These are phyloP conservation scores for Rhododendron henanense DNA, from an alignment of 148 eudicot species.

Conservation along the genomic window DNA sequence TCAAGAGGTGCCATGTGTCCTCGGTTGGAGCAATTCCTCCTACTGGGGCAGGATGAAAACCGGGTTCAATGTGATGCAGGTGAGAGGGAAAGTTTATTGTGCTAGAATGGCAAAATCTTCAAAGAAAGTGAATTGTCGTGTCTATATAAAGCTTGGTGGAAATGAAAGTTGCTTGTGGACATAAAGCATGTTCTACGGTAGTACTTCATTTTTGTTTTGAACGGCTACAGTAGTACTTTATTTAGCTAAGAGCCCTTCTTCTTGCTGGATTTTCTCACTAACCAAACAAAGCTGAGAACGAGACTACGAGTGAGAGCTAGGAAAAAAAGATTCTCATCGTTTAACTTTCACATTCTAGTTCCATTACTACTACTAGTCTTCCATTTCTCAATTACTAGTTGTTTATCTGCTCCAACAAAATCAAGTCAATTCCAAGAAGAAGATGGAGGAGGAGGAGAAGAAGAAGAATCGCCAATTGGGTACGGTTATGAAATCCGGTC, in stretches of 20 bases:
- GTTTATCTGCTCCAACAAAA: neutral
- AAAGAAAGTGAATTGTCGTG: no score
- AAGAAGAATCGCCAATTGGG: slow-evolving; percentile 14
- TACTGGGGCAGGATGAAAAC: no score
- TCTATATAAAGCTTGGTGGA: neutral
- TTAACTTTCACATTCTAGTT: neutral
- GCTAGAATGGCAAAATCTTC: no score
- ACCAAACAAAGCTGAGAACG: neutral
- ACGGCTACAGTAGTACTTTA: no score
- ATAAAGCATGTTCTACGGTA: neutral
- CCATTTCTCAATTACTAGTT: neutral
- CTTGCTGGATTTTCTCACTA: neutral
- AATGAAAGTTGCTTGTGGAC: neutral
- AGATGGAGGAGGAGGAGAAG: neutral
- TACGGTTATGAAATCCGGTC: slow-evolving; percentile 44
- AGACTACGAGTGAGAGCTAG: neutral
- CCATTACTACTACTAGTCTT: neutral
- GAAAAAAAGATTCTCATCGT: neutral
- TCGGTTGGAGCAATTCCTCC: no score
- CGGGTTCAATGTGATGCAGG: no score
- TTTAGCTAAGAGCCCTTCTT: neutral
- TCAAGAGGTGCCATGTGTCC: no score
- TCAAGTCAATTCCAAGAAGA: neutral
- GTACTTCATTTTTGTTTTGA: no score
- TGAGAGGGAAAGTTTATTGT: no score